phyloP scores from a whole-genome alignment of 164 flowering plant genomes.

The Liriodendron chinense region DNA sequence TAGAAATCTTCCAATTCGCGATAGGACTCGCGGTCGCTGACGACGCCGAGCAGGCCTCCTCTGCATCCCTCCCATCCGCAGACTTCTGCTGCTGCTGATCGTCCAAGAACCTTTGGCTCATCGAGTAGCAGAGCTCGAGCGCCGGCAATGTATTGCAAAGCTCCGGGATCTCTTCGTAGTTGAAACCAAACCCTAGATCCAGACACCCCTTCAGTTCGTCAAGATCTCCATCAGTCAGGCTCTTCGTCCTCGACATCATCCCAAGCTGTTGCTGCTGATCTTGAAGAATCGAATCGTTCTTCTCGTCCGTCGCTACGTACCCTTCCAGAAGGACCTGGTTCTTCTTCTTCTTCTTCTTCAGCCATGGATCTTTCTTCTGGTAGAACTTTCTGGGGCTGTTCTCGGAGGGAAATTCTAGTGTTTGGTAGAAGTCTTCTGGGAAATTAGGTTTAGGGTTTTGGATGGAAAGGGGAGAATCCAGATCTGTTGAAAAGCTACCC shows the following conservation, averaged over 20 bases:
- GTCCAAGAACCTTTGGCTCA: conserved; percentile 73
- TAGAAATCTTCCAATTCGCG: conserved; percentile 85
- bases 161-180: conserved; percentile 87
- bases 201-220: conserved; percentile 84
- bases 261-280: conserved; percentile 7
- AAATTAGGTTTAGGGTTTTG: background rate
- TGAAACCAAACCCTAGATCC: conserved; percentile 87
- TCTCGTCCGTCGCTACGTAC: conserved; percentile 45
- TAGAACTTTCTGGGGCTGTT: background rate
- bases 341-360: conserved; percentile 44
- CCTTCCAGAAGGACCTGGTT: conserved; percentile 70
- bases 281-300: conserved; percentile 30
- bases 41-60: conserved; percentile 13
- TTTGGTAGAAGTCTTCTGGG: background rate
- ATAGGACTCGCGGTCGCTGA: conserved; percentile 36
- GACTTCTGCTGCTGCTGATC: conserved; percentile 49
- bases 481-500: background rate
- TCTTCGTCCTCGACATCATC: conserved; percentile 49
- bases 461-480: background rate
- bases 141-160: conserved; percentile 86
- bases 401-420: background rate
- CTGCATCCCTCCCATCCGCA: conserved; percentile 6
- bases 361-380: conserved; percentile 11
- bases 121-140: conserved; percentile 85
- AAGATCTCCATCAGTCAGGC: conserved; percentile 73